phyloP scores from a whole-genome alignment of 2,329 filamentous ascomycete genomes.

The Simplicillium sp. region DNA sequence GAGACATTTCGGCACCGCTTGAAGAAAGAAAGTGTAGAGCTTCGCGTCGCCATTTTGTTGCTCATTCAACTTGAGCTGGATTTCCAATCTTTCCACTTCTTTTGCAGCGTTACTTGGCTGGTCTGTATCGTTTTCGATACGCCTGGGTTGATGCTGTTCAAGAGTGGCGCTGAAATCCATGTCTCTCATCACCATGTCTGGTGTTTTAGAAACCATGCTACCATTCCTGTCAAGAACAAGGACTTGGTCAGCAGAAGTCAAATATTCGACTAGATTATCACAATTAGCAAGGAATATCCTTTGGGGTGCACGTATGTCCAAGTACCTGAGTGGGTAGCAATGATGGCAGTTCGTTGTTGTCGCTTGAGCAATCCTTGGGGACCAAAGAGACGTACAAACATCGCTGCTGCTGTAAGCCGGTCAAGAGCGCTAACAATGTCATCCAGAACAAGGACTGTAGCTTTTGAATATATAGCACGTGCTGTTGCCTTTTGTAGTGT shows the following conservation, averaged over 20 bases:
- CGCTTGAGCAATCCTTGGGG: conserved; percentile 15
- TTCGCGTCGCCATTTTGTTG: neutral
- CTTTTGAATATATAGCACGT: conserved; percentile 13
- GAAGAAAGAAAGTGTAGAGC: neutral
- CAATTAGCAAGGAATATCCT: conserved; percentile 1
- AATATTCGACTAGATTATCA: conserved; percentile 8
- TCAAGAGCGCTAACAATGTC: conserved; percentile 24
- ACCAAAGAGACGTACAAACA: conserved; percentile 24
- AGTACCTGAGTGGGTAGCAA: conserved; percentile 17
- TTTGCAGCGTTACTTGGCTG: neutral
- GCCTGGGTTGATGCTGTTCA: neutral
- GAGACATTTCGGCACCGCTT: neutral
- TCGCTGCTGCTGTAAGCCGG: conserved; percentile 23
- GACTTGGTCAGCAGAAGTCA: conserved; percentile 13
- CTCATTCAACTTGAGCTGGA: neutral
- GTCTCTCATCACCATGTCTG: conserved; percentile 6
- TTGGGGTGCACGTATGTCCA: neutral
- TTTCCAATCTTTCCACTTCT: neutral
- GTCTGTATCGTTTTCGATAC: too few species aligned
- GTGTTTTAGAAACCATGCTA: too few species aligned
- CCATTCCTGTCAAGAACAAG: conserved; percentile 11
- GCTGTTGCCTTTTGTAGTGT: conserved; percentile 11
- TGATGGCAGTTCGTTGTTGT: conserved; percentile 12
- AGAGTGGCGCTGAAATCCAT: too few species aligned
- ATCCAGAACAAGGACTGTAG: conserved; percentile 16